A percentile compares a stretch with the other conserved stretches of the same genome.
These are phyloP conservation scores for Penicillium sp. DNA, from an alignment of 2,329 filamentous ascomycete genomes.

Conservation along the genomic window DNA sequence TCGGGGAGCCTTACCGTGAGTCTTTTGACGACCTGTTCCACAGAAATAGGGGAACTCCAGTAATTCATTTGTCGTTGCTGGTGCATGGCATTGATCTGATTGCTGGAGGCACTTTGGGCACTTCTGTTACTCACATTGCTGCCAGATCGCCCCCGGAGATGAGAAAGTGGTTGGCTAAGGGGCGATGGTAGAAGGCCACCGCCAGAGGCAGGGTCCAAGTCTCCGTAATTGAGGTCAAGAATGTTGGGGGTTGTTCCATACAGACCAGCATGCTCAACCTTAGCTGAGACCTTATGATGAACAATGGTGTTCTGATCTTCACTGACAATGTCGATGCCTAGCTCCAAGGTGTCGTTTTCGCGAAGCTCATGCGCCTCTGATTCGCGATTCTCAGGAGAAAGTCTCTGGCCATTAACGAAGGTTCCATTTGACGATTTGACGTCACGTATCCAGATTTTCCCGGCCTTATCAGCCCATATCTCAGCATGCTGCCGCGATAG, in stretches of 20 bases:
- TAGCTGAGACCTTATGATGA: slow-evolving; percentile 95
- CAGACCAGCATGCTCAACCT: slow-evolving; percentile 91
- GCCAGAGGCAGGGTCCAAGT: slow-evolving; percentile 76
- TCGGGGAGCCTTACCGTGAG: slow-evolving; percentile 59
- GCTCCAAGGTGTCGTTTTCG: slow-evolving; percentile 85
- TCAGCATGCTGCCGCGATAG: slow-evolving; percentile 94
- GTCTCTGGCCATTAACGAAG: slow-evolving; percentile 87
- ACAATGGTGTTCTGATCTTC: slow-evolving; percentile 98
- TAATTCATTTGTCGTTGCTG: slow-evolving; percentile 77
- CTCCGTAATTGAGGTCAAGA: slow-evolving; percentile 86
- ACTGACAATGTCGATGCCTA: slow-evolving; percentile 97
- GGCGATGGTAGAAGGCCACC: slow-evolving; percentile 69
- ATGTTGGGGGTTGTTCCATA: slow-evolving; percentile 69
- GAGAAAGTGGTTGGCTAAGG: slow-evolving; percentile 61
- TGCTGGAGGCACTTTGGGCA: slow-evolving; percentile 55
- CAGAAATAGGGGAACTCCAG: slow-evolving; percentile 84
- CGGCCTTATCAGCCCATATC: slow-evolving; percentile 80
- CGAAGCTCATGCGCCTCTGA: slow-evolving; percentile 93
- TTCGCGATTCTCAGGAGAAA: slow-evolving; percentile 93
- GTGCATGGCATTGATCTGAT: slow-evolving; percentile 57
- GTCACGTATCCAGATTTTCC: slow-evolving; percentile 93
- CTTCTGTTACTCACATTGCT: slow-evolving; percentile 64
- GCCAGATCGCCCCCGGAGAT: slow-evolving; percentile 67
- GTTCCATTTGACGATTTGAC: slow-evolving; percentile 99
- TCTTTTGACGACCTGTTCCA: slow-evolving; percentile 90